These are phyloP conservation scores for Meira miltonrushii DNA, from an alignment of 1,284 basidiomycete genomes.

Conservation along the genomic window DNA sequence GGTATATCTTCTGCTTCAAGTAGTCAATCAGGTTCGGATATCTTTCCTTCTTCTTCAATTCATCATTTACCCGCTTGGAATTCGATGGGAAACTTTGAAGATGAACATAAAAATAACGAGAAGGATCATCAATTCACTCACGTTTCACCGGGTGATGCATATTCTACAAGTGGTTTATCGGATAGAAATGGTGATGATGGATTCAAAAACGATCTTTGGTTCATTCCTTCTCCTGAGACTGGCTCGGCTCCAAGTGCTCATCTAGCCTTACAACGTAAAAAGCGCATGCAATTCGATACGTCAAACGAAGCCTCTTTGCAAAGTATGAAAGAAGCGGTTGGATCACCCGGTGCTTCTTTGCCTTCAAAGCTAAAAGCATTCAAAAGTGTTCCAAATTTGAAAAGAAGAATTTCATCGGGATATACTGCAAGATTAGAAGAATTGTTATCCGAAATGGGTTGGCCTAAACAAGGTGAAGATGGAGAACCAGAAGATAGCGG, in stretches of 20 bases:
- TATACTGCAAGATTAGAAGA: constrained; percentile 23
- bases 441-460: constrained; percentile 27
- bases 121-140: constrained; percentile 18
- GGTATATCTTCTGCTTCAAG: constrained; percentile 21
- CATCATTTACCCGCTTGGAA: constrained; percentile 35
- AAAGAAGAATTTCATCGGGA: neutral
- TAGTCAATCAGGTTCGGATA: constrained; percentile 9
- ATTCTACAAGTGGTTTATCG: constrained; percentile 5
- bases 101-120: neutral
- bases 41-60: constrained; percentile 4
- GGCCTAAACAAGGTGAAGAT: neutral
- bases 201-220: constrained; percentile 12
- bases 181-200: constrained; percentile 23
- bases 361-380: constrained; percentile 8
- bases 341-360: neutral
- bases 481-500: neutral
- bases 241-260: too few species aligned
- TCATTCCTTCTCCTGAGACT: neutral
- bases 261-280: neutral
- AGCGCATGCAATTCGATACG: neutral
- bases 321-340: neutral
- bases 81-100: neutral
- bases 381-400: constrained; percentile 26
- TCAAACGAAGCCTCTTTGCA: neutral
- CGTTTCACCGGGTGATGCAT: too few species aligned